Conservation (phyloP, 805 yeast genomes). For the Metschnikowia noctiluminum region DNA sequence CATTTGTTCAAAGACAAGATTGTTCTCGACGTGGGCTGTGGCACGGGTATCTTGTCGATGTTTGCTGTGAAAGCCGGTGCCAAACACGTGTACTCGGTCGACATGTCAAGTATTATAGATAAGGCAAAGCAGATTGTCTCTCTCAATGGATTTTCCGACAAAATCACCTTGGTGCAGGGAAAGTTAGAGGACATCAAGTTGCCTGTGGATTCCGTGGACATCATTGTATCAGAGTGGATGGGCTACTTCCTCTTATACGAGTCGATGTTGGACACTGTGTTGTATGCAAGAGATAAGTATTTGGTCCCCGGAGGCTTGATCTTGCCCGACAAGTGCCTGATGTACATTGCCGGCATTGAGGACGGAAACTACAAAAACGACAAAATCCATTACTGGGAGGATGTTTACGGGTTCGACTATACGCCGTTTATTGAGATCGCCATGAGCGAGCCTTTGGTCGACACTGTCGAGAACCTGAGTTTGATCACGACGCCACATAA, state of each 20-base stretch:
- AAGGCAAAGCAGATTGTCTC: slow-evolving; percentile 90
- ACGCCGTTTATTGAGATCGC: slow-evolving; percentile 84
- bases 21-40: slow-evolving; percentile 98
- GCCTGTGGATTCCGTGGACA: slow-evolving; percentile 88
- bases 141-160: slow-evolving; percentile 79
- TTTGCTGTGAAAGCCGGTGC: slow-evolving; percentile 99
- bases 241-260: slow-evolving; percentile 95
- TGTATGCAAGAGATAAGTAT: slow-evolving; percentile 90
- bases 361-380: slow-evolving; percentile 90
- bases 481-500: slow-evolving; percentile 72
- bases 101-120: slow-evolving; percentile 92
- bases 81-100: slow-evolving; percentile 94
- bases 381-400: slow-evolving; percentile 91
- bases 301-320: slow-evolving; percentile 81
- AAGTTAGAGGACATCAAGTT: slow-evolving; percentile 88
- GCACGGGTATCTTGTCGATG: slow-evolving; percentile 96
- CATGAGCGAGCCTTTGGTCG: slow-evolving; percentile 92
- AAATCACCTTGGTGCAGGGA: slow-evolving; percentile 85
- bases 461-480: slow-evolving; percentile 75
- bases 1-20: slow-evolving; percentile 87
- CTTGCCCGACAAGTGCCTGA: slow-evolving; percentile 89
- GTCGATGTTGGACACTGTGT: slow-evolving; percentile 95
- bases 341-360: slow-evolving; percentile 88
- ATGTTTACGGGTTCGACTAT: slow-evolving; percentile 95
- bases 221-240: slow-evolving; percentile 98